A percentile compares a stretch with the other conserved stretches of the same genome.
These are phyloP conservation scores for Phellinidium pouzarii DNA, from an alignment of 1,284 basidiomycete species.

Conservation along the genomic window DNA sequence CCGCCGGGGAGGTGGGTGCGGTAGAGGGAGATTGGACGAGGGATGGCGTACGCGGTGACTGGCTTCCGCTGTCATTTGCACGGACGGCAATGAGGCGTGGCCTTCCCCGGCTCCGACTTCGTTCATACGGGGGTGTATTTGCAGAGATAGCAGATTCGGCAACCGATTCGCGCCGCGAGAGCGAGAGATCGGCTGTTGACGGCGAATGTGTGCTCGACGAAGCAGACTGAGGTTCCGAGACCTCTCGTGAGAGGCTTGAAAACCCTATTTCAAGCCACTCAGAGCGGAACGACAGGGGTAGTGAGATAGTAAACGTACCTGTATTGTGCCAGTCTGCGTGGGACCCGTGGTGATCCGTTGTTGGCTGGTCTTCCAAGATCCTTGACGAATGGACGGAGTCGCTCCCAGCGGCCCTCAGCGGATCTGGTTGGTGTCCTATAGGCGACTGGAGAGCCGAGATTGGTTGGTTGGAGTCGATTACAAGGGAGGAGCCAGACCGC, in stretches of 20 bases:
- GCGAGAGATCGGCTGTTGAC: conserved; percentile 6
- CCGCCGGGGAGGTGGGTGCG: conserved; percentile 4
- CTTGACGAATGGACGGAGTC: neutral
- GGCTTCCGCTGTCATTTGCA: conserved; percentile 1
- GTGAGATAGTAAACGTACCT: neutral
- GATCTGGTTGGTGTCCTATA: neutral
- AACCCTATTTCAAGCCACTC: neutral
- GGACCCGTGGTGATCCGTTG: neutral
- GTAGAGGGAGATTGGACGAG: conserved; percentile 10
- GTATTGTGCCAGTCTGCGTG: neutral
- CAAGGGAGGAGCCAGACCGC: conserved; percentile 2
- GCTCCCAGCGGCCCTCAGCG: conserved; percentile 1
- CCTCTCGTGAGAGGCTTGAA: conserved; percentile 2
- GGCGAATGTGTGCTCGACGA: conserved; percentile 5
- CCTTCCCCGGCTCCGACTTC: conserved; percentile 15
- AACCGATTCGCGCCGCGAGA: conserved; percentile 13
- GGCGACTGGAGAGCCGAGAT: neutral
- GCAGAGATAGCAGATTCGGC: neutral
- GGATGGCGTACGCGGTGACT: conserved; percentile 15
- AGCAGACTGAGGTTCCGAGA: conserved; percentile 8
- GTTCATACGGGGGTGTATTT: conserved; percentile 9
- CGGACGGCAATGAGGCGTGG: neutral
- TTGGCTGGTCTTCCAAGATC: neutral
- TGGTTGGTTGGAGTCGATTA: conserved; percentile 1
- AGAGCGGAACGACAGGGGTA: neutral